Evolutionary conservation across 192 early-diverging fungal species (phyloP), one percentile per base, ranked within the genome.

Genomic region (Irineochytrium annulatum): DNA sequence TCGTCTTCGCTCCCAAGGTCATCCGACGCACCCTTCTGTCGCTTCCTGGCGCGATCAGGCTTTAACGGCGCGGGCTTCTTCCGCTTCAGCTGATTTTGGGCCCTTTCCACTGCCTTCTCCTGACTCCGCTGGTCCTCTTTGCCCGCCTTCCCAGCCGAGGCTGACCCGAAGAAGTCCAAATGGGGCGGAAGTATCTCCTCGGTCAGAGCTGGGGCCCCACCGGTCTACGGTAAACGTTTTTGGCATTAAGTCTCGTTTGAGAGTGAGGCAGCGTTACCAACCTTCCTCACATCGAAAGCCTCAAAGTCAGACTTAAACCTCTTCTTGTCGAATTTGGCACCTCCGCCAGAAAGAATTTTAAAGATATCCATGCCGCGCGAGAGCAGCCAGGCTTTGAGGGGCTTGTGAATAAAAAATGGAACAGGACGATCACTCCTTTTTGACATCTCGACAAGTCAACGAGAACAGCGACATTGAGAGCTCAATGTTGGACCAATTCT

Each of bases 341-440:
- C 95, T 16, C 85, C 77, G 30, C 91, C 90, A 17, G 60, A 30
- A 32, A 98, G 78, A 37, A 91, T 73, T 51, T 86, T 81, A 80
- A 97, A 93, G 59, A 97, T 71, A 76, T 95, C 91, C 82, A 86
- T 83, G 32, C n/a, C n/a, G n/a, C n/a, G n/a, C n/a, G n/a, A n/a
- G n/a, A n/a, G n/a, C n/a, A n/a, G n/a, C n/a, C n/a, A n/a, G n/a
- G n/a, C n/a, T n/a, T n/a, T n/a, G n/a, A n/a, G n/a, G n/a, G n/a
- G n/a, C n/a, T n/a, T n/a, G n/a, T n/a, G n/a, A n/a, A n/a, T n/a
- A n/a, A n/a, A n/a, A n/a, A n/a, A n/a, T n/a, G n/a, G n/a, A n/a
- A n/a, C n/a, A n/a, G n/a, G n/a, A n/a, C n/a, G n/a, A n/a, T n/a
- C n/a, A n/a, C n/a, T n/a, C n/a, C n/a, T n/a, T n/a, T n/a, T n/a